These are phyloP conservation scores for Fraxinus quadrangulata DNA, from an alignment of 257 asterid species.

Conservation along the genomic window DNA sequence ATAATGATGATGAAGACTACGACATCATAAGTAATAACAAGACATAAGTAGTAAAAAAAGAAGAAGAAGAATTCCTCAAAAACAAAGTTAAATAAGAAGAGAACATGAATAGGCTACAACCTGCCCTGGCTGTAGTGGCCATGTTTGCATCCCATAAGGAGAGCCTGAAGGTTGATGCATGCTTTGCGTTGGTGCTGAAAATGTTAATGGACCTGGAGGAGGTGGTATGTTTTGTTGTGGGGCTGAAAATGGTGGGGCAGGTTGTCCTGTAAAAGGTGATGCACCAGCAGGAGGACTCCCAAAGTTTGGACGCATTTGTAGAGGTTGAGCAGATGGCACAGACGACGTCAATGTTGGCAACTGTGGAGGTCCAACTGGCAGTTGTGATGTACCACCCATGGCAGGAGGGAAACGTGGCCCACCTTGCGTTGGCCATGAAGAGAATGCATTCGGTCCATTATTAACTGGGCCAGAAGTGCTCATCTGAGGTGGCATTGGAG, in stretches of 20 bases:
- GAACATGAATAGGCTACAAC: constrained; percentile 34
- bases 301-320: constrained; percentile 67
- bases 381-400: constrained; percentile 56
- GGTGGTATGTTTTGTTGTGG: constrained; percentile 59
- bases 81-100: background rate
- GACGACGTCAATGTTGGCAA: constrained; percentile 45
- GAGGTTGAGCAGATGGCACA: constrained; percentile 52
- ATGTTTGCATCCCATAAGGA: constrained; percentile 74
- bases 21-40: background rate
- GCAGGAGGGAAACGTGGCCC: constrained; percentile 71
- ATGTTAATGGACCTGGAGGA: constrained; percentile 69
- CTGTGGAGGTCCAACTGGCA: constrained; percentile 63
- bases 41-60: constrained; percentile 3
- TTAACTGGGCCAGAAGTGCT: constrained; percentile 46
- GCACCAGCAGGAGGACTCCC: constrained; percentile 78
- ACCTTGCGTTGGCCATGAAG: constrained; percentile 40
- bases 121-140: constrained; percentile 83
- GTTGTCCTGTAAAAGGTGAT: constrained; percentile 60
- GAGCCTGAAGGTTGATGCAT: constrained; percentile 60
- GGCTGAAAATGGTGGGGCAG: constrained; percentile 62
- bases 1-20: background rate
- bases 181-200: constrained; percentile 58
- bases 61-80: background rate
- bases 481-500: constrained; percentile 44
- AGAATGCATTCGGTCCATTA: constrained; percentile 64